Percentiles rank a stretch among this genome's conserved stretches.
These are phyloP conservation scores for Deuterostichococcus epilithicus DNA, from an alignment of 139 green algal genomes.

Conservation along the genomic window DNA sequence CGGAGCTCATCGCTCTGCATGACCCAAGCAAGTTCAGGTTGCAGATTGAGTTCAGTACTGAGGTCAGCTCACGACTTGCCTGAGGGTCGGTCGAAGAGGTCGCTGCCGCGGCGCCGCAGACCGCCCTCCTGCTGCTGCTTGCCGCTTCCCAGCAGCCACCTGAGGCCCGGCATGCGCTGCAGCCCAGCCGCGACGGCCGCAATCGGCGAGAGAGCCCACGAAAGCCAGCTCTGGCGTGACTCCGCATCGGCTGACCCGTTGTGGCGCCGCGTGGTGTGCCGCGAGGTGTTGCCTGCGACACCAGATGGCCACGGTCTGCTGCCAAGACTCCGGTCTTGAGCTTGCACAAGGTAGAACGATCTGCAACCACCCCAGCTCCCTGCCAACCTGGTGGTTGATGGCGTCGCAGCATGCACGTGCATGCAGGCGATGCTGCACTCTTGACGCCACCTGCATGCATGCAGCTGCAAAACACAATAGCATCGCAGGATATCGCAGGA, in stretches of 20 bases:
- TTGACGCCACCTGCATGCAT: too few species aligned
- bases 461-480: too few species aligned
- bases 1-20: not conserved
- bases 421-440: too few species aligned
- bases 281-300: too few species aligned
- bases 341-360: too few species aligned
- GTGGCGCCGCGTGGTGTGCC: slow-evolving; percentile 4
- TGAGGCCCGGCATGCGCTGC: not conserved
- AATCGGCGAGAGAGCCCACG: not conserved
- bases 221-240: not conserved
- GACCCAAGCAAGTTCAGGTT: not conserved
- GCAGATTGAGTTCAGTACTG: not conserved
- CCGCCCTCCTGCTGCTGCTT: not conserved
- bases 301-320: too few species aligned
- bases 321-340: too few species aligned
- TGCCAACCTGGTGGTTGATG: too few species aligned
- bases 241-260: not conserved
- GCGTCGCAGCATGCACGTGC: too few species aligned
- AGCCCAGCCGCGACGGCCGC: slow-evolving; percentile 7
- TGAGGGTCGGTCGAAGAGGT: slow-evolving; percentile 15
- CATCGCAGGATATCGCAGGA: slow-evolving; percentile 9
- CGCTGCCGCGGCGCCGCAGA: slow-evolving; percentile 9
- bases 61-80: not conserved
- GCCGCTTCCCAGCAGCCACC: not conserved
- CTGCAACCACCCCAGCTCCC: too few species aligned